A percentile compares a stretch with the other conserved stretches of the same genome.
Conservation (phyloP, 345 rosid genomes). For the Triadica sebifera region DNA sequence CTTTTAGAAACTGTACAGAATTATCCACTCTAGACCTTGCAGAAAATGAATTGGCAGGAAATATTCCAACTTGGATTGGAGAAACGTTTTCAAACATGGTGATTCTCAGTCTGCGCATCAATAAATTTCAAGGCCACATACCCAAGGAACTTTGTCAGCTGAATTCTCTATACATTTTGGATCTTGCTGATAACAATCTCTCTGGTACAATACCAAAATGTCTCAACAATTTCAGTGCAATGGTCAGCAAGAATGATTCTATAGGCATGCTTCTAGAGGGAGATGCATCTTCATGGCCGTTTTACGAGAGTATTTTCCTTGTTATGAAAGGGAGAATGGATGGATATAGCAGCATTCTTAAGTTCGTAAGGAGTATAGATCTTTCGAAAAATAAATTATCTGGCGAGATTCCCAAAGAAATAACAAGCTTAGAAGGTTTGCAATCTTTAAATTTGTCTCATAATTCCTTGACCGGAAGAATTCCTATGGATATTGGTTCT, state of each 20-base stretch:
- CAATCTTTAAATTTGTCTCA: constrained; percentile 23
- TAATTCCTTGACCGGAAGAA: constrained; percentile 17
- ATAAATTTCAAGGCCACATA: not conserved
- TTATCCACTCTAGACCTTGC: too few relatives aligned
- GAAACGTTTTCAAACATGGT: not conserved
- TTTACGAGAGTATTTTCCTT: constrained; percentile 15
- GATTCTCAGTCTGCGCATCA: not conserved
- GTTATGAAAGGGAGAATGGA: constrained; percentile 25
- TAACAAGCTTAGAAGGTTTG: constrained; percentile 25
- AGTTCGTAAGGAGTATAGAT: constrained; percentile 24
- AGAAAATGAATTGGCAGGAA: too few relatives aligned
- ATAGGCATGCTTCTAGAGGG: not conserved
- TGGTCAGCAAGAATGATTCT: not conserved
- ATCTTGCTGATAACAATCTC: not conserved
- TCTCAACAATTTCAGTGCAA: not conserved
- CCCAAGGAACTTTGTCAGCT: not conserved
- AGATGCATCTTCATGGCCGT: not conserved
- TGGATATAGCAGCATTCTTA: constrained; percentile 24
- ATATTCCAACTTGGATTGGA: constrained; percentile 1
- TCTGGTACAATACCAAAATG: not conserved
- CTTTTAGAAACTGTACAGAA: too few relatives aligned
- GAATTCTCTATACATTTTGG: not conserved
- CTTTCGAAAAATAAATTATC: constrained; percentile 23
- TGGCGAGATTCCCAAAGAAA: constrained; percentile 14
- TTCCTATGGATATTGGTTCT: constrained; percentile 16